Percentiles rank a stretch among this genome's conserved stretches.
Evolutionary conservation across 129 eudicot species (phyloP).

Genomic region (Flaveria bidentis): DNA sequence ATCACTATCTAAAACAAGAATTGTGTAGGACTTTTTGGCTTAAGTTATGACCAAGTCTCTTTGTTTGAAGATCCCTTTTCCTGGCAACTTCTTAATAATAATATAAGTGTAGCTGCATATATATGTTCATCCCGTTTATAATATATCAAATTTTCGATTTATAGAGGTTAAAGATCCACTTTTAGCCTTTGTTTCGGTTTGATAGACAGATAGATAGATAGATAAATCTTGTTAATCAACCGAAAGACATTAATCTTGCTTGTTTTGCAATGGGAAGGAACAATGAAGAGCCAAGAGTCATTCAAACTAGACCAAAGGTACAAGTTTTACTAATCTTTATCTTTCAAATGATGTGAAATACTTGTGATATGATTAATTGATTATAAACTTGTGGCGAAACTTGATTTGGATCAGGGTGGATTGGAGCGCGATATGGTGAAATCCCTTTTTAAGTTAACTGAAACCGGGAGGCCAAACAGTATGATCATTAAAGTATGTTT

Average conservation of each 20-base stretch:
- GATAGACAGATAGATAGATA: not conserved
- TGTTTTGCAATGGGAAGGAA: slow-evolving; percentile 50
- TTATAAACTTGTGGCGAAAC: slow-evolving; percentile 15
- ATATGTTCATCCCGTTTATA: slow-evolving; percentile 20
- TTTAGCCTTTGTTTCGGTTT: slow-evolving; percentile 13
- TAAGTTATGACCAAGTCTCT: slow-evolving; percentile 39
- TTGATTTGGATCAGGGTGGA: slow-evolving; percentile 36
- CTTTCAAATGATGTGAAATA: not conserved
- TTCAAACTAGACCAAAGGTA: slow-evolving; percentile 55
- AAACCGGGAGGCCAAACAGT: slow-evolving; percentile 64
- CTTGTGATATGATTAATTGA: not conserved
- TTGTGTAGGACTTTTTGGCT: slow-evolving; percentile 33
- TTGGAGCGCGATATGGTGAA: slow-evolving; percentile 62
- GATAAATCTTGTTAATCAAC: slow-evolving; percentile 18
- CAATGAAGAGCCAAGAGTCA: slow-evolving; percentile 43
- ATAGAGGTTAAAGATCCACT: not conserved
- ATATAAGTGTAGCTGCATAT: slow-evolving; percentile 26
- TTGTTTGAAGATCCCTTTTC: slow-evolving; percentile 26
- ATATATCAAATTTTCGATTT: not conserved
- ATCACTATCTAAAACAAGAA: slow-evolving; percentile 44
- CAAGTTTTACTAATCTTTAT: slow-evolving; percentile 1
- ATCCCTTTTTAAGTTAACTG: slow-evolving; percentile 42
- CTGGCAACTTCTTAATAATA: slow-evolving; percentile 41
- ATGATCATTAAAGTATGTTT: slow-evolving; percentile 57
- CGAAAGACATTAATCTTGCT: slow-evolving; percentile 8